phyloP scores from a whole-genome alignment of 1,139 yeast species.

The Entelexis paramagnoliae region DNA sequence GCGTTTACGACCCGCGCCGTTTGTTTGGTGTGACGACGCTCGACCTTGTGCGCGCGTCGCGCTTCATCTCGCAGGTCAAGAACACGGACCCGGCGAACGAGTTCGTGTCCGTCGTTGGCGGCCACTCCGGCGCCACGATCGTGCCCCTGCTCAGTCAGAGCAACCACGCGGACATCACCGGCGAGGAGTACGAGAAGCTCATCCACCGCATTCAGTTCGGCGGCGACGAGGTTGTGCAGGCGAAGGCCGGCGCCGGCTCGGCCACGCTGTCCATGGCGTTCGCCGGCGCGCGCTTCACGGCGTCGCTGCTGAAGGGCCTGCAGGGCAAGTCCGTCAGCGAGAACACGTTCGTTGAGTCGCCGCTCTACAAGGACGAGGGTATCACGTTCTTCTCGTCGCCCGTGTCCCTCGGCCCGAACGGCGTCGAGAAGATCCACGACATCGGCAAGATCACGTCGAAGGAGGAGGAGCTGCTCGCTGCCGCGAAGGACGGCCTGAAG shows the following conservation, averaged over 20 bases:
- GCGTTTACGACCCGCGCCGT: slow-evolving; percentile 83
- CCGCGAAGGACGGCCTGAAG: slow-evolving; percentile 37
- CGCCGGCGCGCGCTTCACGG: slow-evolving; percentile 69
- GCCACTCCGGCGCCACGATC: slow-evolving; percentile 97
- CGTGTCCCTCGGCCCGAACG: slow-evolving; percentile 79
- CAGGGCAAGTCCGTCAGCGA: slow-evolving; percentile 44
- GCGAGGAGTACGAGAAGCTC: slow-evolving; percentile 54
- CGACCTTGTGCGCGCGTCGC: slow-evolving; percentile 87
- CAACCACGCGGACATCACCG: slow-evolving; percentile 42
- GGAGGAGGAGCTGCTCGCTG: slow-evolving; percentile 54
- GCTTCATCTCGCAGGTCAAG: slow-evolving; percentile 67
- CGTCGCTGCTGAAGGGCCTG: slow-evolving; percentile 46
- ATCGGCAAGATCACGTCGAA: slow-evolving; percentile 75
- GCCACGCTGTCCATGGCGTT: slow-evolving; percentile 98
- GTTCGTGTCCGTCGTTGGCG: slow-evolving; percentile 69
- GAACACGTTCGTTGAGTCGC: slow-evolving; percentile 57
- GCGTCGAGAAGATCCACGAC: slow-evolving; percentile 69
- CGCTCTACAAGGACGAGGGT: slow-evolving; percentile 72
- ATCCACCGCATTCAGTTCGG: slow-evolving; percentile 95
- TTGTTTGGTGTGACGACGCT: slow-evolving; percentile 96
- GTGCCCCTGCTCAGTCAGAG: slow-evolving; percentile 84
- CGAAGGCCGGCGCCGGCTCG: slow-evolving; percentile 97
- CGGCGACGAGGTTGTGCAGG: slow-evolving; percentile 98
- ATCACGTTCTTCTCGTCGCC: slow-evolving; percentile 90
- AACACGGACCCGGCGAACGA: slow-evolving; percentile 45